A percentile compares a stretch with the other conserved stretches of the same genome.
These are phyloP conservation scores for Seiridium unicorne DNA, from an alignment of 2,329 filamentous ascomycete genomes.

Conservation along the genomic window DNA sequence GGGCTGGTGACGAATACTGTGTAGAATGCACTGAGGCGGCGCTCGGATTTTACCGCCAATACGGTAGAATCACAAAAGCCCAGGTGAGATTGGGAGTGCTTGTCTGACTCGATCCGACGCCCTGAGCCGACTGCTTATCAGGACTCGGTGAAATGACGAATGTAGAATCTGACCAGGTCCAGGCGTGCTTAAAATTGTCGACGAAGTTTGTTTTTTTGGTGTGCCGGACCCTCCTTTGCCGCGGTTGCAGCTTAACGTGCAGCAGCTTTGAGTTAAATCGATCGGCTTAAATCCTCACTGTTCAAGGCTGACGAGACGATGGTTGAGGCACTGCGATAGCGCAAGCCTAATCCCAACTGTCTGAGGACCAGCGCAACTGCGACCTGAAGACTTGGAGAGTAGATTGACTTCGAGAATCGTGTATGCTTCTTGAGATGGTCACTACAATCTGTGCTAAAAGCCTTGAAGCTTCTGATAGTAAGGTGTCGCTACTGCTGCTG, in stretches of 20 bases:
- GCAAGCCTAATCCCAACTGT: background rate
- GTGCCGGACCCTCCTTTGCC: background rate
- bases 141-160: background rate
- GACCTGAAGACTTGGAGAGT: too few relatives aligned
- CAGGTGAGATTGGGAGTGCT: background rate
- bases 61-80: background rate
- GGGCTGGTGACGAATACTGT: constrained; percentile 2
- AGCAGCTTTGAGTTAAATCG: background rate
- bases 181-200: background rate
- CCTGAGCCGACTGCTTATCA: background rate
- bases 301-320: background rate
- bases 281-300: background rate
- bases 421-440: too few relatives aligned
- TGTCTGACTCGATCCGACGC: background rate
- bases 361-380: too few relatives aligned
- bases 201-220: background rate
- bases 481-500: too few relatives aligned
- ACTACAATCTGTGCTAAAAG: too few relatives aligned
- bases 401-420: too few relatives aligned
- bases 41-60: background rate
- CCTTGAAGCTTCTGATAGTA: too few relatives aligned
- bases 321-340: background rate
- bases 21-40: background rate
- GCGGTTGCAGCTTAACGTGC: background rate
- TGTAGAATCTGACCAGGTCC: background rate